Evolutionary conservation across 306 rosid genomes (phyloP).

Genomic region (Urtica urens): DNA sequence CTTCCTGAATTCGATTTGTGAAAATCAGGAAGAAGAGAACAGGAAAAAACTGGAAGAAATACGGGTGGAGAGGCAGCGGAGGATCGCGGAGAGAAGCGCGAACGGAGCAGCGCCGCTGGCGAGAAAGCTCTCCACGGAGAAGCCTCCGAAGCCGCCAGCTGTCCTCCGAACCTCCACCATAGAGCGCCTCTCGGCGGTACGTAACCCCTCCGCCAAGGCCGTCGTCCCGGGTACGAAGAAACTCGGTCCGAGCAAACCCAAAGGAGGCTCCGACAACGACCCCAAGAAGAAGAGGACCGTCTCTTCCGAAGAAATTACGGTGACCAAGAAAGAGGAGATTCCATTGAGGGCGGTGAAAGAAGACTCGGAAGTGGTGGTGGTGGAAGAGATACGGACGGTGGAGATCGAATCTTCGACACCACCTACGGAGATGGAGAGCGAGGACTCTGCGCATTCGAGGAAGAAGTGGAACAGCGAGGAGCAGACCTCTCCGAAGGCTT

Average conservation of each 20-base stretch:
- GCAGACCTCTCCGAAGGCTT: slow-evolving; percentile 48
- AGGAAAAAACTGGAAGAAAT: slow-evolving; percentile 68
- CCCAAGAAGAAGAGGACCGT: slow-evolving; percentile 23
- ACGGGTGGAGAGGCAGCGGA: slow-evolving; percentile 58
- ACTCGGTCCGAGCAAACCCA: slow-evolving; percentile 29
- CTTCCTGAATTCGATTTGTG: slow-evolving; percentile 6
- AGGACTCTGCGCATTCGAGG: slow-evolving; percentile 49
- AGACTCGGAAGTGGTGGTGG: slow-evolving; percentile 27
- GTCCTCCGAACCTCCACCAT: slow-evolving; percentile 67
- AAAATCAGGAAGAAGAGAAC: slow-evolving; percentile 66
- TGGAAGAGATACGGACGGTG: slow-evolving; percentile 26
- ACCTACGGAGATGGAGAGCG: slow-evolving; percentile 34
- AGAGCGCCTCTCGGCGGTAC: slow-evolving; percentile 65
- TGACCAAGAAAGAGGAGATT: slow-evolving; percentile 26
- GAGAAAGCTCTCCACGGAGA: slow-evolving; percentile 33
- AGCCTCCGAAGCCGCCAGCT: slow-evolving; percentile 48
- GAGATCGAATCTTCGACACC: slow-evolving; percentile 55
- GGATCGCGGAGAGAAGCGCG: slow-evolving; percentile 87
- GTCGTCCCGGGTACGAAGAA: slow-evolving; percentile 43
- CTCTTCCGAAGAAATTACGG: slow-evolving; percentile 24
- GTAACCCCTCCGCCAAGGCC: slow-evolving; percentile 34
- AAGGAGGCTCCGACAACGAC: slow-evolving; percentile 33
- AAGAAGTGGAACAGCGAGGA: slow-evolving; percentile 92
- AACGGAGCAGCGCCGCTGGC: slow-evolving; percentile 17
- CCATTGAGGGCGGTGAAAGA: slow-evolving; percentile 10